Evolutionary conservation across 2,329 filamentous ascomycete genomes (phyloP).

Genomic region (Verticillium klebahnii): DNA sequence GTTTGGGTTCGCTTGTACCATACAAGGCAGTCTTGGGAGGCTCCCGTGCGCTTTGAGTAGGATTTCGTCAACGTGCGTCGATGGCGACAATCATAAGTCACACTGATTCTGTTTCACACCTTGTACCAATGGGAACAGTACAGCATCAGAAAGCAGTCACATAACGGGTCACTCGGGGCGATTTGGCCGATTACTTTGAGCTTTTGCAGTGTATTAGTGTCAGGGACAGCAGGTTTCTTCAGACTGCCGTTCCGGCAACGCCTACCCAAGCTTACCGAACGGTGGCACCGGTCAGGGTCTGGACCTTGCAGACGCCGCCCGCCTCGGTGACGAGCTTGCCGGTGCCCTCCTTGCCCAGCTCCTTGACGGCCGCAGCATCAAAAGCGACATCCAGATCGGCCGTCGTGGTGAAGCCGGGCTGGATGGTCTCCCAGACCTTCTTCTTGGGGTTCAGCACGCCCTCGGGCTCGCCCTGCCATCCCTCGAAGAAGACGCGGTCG

Average conservation of each 20-base stretch:
- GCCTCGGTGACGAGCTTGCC: conserved; percentile 70
- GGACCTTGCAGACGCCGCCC: conserved; percentile 79
- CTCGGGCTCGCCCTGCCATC: conserved; percentile 91
- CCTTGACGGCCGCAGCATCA: conserved; percentile 71
- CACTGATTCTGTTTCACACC: too few relatives aligned
- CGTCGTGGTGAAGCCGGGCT: conserved; percentile 93
- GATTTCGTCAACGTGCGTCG: background rate
- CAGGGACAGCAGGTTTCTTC: background rate
- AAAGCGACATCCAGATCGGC: conserved; percentile 78
- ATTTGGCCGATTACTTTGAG: too few relatives aligned
- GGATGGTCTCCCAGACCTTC: conserved; percentile 97
- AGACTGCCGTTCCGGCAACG: background rate
- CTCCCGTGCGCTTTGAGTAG: background rate
- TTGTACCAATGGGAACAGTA: too few relatives aligned
- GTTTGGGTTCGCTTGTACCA: background rate
- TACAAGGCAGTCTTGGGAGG: background rate
- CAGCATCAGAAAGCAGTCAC: too few relatives aligned
- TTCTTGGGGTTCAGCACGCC: conserved; percentile 96
- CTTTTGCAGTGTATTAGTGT: background rate
- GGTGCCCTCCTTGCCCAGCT: conserved; percentile 65
- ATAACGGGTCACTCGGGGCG: too few relatives aligned
- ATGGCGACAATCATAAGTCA: background rate
- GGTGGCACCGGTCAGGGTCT: conserved; percentile 71
- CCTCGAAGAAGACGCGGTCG: conserved; percentile 88
- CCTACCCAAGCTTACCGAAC: conserved; percentile 59